These are phyloP conservation scores for Ramaria rubella DNA, from an alignment of 768 basidiomycete genomes.

Conservation along the genomic window DNA sequence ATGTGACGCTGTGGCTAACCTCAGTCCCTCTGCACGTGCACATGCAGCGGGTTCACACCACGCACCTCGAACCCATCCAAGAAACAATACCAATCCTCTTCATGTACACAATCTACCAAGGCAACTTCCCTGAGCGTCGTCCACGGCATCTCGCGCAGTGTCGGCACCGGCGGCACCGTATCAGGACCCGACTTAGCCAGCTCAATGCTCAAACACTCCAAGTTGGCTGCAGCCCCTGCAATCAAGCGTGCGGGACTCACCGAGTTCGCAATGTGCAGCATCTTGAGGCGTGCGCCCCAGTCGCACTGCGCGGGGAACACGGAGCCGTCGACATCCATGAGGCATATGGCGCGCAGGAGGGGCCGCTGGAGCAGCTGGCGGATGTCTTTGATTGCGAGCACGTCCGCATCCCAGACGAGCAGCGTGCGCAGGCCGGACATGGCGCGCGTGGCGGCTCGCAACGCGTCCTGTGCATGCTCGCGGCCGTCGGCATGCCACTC, in stretches of 20 bases:
- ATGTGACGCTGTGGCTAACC: not conserved
- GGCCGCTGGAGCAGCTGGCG: not conserved
- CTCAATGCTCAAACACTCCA: conserved; percentile 7
- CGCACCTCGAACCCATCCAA: conserved; percentile 7
- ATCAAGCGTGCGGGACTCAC: not conserved
- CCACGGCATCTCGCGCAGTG: conserved; percentile 9
- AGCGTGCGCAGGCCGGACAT: conserved; percentile 8
- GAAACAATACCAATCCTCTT: conserved; percentile 5
- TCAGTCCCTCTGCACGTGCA: not conserved
- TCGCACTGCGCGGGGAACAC: conserved; percentile 3
- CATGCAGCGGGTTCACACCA: not conserved
- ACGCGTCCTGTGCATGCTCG: not conserved
- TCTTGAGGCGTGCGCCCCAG: conserved; percentile 3
- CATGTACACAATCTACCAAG: conserved; percentile 2
- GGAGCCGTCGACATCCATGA: conserved; percentile 9
- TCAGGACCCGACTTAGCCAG: not conserved
- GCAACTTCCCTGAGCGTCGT: conserved; percentile 5
- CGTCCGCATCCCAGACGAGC: conserved; percentile 5
- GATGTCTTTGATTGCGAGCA: not conserved
- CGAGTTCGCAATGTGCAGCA: conserved; percentile 4
- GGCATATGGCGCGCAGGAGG: conserved; percentile 1
- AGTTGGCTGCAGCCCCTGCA: not conserved
- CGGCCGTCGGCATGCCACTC: conserved; percentile 1
- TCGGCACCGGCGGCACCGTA: not conserved
- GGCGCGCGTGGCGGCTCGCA: conserved; percentile 2